These are phyloP conservation scores for Trichopus zeylanicus DNA, from an alignment of 116 monocot species.

Conservation along the genomic window DNA sequence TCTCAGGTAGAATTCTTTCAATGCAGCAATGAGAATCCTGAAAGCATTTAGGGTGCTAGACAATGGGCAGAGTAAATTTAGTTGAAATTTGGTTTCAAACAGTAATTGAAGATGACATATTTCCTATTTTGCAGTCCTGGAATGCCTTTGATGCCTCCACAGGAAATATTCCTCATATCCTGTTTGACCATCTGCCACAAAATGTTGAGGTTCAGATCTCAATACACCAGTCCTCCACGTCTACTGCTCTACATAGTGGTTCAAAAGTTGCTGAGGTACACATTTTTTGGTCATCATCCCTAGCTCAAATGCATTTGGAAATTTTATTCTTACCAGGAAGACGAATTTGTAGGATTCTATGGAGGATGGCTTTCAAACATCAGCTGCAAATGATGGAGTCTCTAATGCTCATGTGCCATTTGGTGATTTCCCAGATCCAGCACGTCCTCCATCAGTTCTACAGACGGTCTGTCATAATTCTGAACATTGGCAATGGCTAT, in stretches of 20 bases:
- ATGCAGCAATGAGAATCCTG: neutral
- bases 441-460: constrained; percentile 16
- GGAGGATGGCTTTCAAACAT: constrained; percentile 13
- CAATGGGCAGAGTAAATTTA: neutral
- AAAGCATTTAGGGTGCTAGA: neutral
- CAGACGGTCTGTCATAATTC: constrained; percentile 16
- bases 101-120: neutral
- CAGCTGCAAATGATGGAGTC: constrained; percentile 7
- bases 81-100: no score
- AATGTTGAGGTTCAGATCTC: constrained; percentile 7
- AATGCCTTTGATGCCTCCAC: constrained; percentile 49
- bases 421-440: constrained; percentile 4
- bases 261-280: constrained; percentile 24
- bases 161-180: neutral
- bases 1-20: constrained; percentile 31
- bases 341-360: constrained; percentile 24
- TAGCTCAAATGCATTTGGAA: neutral
- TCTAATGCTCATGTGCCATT: constrained; percentile 2
- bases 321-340: neutral
- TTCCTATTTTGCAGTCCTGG: constrained; percentile 40
- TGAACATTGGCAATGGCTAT: neutral
- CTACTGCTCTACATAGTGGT: constrained; percentile 9
- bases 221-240: neutral
- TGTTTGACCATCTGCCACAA: constrained; percentile 1
- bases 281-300: neutral